A percentile compares a stretch with the other conserved stretches of the same genome.
Evolutionary conservation across 2,329 filamentous ascomycete species (phyloP).

Genomic region (Anisogramma anomala): DNA sequence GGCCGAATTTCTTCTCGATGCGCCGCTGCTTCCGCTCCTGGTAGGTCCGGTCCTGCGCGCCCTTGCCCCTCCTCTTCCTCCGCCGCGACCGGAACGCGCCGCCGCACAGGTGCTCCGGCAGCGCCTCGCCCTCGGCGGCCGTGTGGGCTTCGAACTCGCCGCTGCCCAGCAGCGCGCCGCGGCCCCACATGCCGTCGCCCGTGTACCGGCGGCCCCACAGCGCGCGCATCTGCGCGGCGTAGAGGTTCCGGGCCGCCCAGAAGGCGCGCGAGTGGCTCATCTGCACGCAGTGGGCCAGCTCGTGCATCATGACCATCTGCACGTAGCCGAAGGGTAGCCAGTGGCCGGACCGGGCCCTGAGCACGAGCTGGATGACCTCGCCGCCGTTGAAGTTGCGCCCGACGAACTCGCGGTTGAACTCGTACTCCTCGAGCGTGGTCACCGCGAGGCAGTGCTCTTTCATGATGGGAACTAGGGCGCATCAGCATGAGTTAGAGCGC

Average conservation of each 20-base stretch:
- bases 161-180: conserved; percentile 50
- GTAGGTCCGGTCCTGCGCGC: conserved; percentile 45
- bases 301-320: conserved; percentile 94
- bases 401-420: conserved; percentile 70
- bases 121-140: conserved; percentile 39
- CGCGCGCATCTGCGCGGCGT: conserved; percentile 56
- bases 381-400: conserved; percentile 86
- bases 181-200: conserved; percentile 75
- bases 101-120: conserved; percentile 67
- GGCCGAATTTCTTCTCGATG: conserved; percentile 67
- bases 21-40: conserved; percentile 61
- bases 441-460: conserved; percentile 52
- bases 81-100: conserved; percentile 58
- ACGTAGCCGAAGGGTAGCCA: conserved; percentile 80
- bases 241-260: conserved; percentile 67
- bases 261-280: conserved; percentile 83
- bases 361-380: conserved; percentile 74
- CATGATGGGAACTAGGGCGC: conserved; percentile 52
- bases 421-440: conserved; percentile 67
- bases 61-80: conserved; percentile 28
- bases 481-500: too few species aligned
- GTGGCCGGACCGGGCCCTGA: conserved; percentile 52
- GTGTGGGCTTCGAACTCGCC: conserved; percentile 47
- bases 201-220: conserved; percentile 62
- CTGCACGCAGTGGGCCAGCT: conserved; percentile 77